These are phyloP conservation scores for Alternaria viburni DNA, from an alignment of 2,329 filamentous ascomycete genomes.

Conservation along the genomic window DNA sequence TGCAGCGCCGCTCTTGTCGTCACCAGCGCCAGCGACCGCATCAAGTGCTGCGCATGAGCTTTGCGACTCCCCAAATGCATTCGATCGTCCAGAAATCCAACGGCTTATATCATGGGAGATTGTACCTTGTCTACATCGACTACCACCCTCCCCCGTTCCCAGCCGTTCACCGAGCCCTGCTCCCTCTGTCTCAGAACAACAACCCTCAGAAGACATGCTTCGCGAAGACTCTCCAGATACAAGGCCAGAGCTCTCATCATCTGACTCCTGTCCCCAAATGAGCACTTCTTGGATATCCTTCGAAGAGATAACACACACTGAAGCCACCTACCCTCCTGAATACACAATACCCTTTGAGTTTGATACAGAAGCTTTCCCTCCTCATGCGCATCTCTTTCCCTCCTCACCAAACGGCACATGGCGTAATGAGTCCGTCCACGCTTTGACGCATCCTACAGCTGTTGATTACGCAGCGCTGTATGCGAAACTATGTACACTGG, in stretches of 20 bases:
- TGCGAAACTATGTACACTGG: not conserved
- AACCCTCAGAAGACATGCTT: not conserved
- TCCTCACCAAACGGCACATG: constrained; percentile 17
- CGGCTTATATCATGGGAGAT: not conserved
- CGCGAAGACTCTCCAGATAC: not conserved
- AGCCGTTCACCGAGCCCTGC: not conserved
- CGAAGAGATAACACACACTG: not conserved
- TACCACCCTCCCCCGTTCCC: not conserved
- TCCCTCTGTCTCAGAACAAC: not conserved
- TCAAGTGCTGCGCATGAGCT: not conserved
- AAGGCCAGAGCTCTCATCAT: not conserved
- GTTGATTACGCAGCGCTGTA: not conserved
- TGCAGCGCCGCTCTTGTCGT: not conserved
- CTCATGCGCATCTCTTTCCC: constrained; percentile 10
- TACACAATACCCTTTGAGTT: not conserved
- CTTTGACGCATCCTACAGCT: not conserved
- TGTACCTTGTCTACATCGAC: not conserved
- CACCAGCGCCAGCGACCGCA: not conserved
- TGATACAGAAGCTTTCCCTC: constrained; percentile 16
- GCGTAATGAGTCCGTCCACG: not conserved
- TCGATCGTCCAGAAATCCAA: not conserved
- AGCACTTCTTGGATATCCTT: not conserved
- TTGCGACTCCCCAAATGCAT: not conserved
- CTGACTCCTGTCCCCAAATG: not conserved
- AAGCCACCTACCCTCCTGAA: not conserved